A percentile compares a stretch with the other conserved stretches of the same genome.
These are phyloP conservation scores for Haplosporangium gracile DNA, from an alignment of 192 early-diverging fungal species.

Conservation along the genomic window DNA sequence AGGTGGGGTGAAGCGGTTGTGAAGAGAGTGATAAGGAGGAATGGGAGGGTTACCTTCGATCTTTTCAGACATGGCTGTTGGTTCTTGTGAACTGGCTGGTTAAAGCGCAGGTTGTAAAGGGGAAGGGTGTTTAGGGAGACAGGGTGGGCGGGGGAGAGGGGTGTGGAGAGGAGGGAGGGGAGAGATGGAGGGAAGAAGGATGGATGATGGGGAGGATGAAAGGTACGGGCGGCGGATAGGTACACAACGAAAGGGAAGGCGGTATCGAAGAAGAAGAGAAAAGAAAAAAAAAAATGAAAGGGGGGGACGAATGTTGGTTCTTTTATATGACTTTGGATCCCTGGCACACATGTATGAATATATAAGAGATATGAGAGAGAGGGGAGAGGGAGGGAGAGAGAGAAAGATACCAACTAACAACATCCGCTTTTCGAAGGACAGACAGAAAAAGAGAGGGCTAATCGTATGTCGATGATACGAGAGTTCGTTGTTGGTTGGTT, in stretches of 20 bases:
- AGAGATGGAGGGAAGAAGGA: conserved; percentile 10
- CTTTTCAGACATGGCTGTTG: conserved; percentile 34
- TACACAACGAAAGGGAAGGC: conserved; percentile 9
- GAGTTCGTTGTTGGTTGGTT: background rate
- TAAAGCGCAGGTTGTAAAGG: conserved; percentile 10
- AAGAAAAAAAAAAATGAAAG: background rate
- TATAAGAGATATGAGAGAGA: background rate
- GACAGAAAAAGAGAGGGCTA: background rate
- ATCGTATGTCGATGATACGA: background rate
- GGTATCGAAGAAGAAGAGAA: background rate
- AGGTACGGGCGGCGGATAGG: conserved; percentile 2
- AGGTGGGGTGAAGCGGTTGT: background rate
- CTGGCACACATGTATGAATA: no score
- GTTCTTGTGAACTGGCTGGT: conserved; percentile 43
- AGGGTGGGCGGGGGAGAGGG: conserved; percentile 22
- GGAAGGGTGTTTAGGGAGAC: conserved; percentile 33
- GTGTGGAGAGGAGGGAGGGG: background rate
- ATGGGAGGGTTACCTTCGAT: conserved; percentile 35
- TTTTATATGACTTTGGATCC: conserved; percentile 21
- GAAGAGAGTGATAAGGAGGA: background rate
- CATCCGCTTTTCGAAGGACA: conserved; percentile 1
- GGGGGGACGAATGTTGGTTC: background rate
- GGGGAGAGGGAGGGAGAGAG: background rate
- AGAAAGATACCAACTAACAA: background rate
- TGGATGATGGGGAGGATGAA: background rate